Evolutionary conservation across 148 eudicot genomes (phyloP).

Genomic region (Camellia granthamiana): DNA sequence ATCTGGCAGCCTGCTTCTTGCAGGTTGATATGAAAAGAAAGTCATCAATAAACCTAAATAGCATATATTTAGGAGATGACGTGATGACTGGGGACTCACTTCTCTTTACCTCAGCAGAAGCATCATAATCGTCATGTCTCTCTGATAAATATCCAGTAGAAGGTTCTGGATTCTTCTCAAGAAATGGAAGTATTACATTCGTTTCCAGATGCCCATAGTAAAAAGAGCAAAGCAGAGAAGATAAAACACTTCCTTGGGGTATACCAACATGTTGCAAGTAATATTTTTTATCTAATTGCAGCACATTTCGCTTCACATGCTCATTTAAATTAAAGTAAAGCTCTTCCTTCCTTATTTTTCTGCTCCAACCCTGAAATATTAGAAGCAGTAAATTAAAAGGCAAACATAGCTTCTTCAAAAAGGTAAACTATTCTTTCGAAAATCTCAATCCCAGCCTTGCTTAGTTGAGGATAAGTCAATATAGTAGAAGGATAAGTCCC

Average conservation of each 20-base stretch:
- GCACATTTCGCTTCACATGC: slow-evolving; percentile 71
- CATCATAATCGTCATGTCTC: slow-evolving; percentile 9
- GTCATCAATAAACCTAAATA: slow-evolving; percentile 87
- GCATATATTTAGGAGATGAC: slow-evolving; percentile 33
- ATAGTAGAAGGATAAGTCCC: not conserved
- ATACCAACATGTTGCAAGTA: slow-evolving; percentile 82
- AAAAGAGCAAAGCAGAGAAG: slow-evolving; percentile 76
- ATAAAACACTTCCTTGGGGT: slow-evolving; percentile 89
- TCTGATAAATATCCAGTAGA: slow-evolving; percentile 13
- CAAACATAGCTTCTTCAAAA: slow-evolving; percentile 12
- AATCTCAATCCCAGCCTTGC: not conserved
- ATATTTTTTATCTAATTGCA: slow-evolving; percentile 43
- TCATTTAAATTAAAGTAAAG: slow-evolving; percentile 42
- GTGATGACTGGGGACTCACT: slow-evolving; percentile 11
- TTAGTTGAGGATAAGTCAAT: not conserved
- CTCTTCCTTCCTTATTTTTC: slow-evolving; percentile 43
- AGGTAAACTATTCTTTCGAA: not conserved
- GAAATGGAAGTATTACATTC: slow-evolving; percentile 49
- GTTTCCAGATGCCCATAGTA: slow-evolving; percentile 83
- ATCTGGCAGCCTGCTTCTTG: slow-evolving; percentile 55
- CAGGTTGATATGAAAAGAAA: slow-evolving; percentile 79
- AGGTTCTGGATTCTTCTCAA: slow-evolving; percentile 34
- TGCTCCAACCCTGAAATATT: slow-evolving; percentile 53
- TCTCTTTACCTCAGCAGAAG: slow-evolving; percentile 14
- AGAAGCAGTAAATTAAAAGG: slow-evolving; percentile 9